Conservation (phyloP, 768 basidiomycete genomes). For the Pholiota conissans region DNA sequence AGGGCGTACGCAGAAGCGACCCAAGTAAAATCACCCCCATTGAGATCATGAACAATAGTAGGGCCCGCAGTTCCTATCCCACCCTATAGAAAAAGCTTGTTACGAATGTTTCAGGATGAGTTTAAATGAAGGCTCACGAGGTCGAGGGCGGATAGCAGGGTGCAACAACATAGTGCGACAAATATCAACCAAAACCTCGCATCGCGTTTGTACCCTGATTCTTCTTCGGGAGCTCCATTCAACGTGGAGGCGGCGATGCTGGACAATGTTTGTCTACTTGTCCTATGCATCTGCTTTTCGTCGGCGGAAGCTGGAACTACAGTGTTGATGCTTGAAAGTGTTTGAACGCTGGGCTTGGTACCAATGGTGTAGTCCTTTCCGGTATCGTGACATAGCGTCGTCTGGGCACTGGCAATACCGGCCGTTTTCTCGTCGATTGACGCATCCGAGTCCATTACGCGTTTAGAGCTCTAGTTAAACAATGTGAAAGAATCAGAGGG, state of each 20-base stretch:
- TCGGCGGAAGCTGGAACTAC: neutral
- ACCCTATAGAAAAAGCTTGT: neutral
- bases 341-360: neutral
- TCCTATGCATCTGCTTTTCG: neutral
- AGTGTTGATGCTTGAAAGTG: neutral
- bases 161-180: constrained; percentile 11
- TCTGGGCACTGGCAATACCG: neutral
- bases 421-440: neutral
- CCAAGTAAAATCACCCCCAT: constrained; percentile 43
- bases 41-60: constrained; percentile 37
- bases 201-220: constrained; percentile 3
- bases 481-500: neutral
- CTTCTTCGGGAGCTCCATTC: neutral
- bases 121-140: constrained; percentile 10
- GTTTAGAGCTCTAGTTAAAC: neutral
- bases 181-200: constrained; percentile 13
- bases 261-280: neutral
- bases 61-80: constrained; percentile 37
- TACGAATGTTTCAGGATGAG: neutral
- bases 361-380: neutral
- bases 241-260: neutral
- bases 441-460: neutral
- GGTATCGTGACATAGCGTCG: neutral
- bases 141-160: constrained; percentile 16
- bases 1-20: constrained; percentile 44